Conservation (phyloP, 2,329 filamentous ascomycete genomes). For the Aspergillus phoenicis region DNA sequence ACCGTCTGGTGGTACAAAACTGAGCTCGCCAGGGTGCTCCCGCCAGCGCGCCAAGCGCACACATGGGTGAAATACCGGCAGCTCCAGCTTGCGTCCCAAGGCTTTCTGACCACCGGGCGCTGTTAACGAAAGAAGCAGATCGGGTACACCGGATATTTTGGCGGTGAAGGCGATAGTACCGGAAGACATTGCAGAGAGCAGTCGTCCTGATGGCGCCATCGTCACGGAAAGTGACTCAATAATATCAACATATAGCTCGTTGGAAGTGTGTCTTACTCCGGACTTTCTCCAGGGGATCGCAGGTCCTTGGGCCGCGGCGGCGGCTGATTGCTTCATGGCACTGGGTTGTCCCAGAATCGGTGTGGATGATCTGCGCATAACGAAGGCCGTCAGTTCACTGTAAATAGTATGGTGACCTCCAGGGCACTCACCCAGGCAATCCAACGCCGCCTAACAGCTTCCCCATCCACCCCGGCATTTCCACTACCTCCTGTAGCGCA, state of each 20-base stretch:
- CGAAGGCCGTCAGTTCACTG: neutral
- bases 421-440: constrained; percentile 66
- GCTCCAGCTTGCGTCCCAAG: constrained; percentile 72
- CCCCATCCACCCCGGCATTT: constrained; percentile 86
- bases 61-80: constrained; percentile 95
- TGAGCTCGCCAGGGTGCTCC: constrained; percentile 85
- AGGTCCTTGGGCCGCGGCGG: constrained; percentile 42
- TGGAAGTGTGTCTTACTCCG: constrained; percentile 93
- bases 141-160: constrained; percentile 92
- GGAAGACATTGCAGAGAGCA: constrained; percentile 82
- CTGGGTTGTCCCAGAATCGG: constrained; percentile 45
- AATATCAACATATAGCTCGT: constrained; percentile 95
- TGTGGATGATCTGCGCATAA: constrained; percentile 36
- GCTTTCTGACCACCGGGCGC: constrained; percentile 80
- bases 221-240: constrained; percentile 87
- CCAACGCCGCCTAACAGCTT: constrained; percentile 86
- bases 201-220: constrained; percentile 84
- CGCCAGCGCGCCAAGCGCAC: constrained; percentile 89
- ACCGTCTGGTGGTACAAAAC: constrained; percentile 93
- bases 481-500: constrained; percentile 84
- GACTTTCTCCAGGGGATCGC: constrained; percentile 85
- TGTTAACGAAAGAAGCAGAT: constrained; percentile 78
- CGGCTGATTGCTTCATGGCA: constrained; percentile 42
- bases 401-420: neutral
- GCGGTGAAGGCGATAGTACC: constrained; percentile 93